phyloP scores from a whole-genome alignment of 148 eudicot species.

The Linanthus parryae region DNA sequence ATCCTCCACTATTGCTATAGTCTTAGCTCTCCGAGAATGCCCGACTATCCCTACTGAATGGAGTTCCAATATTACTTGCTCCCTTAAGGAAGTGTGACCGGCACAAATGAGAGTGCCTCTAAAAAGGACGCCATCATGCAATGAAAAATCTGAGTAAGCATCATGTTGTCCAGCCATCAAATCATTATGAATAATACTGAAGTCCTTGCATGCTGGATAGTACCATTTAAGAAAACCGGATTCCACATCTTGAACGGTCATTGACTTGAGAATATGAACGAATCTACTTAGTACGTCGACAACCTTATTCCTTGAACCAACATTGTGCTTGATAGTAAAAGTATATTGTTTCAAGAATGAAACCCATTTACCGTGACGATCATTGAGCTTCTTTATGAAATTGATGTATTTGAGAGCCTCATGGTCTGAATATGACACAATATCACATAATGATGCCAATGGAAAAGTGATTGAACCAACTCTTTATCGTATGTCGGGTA shows the following conservation, averaged over 20 bases:
- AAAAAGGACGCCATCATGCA: background rate
- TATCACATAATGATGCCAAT: constrained; percentile 6
- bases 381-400: background rate
- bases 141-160: background rate
- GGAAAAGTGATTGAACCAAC: background rate
- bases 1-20: background rate
- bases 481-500: background rate
- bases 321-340: constrained; percentile 3
- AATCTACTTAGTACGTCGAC: background rate
- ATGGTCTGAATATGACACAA: background rate
- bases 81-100: background rate
- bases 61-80: background rate
- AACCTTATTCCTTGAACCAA: background rate
- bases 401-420: constrained; percentile 4
- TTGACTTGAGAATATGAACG: background rate
- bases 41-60: background rate
- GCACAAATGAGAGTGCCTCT: background rate
- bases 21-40: background rate
- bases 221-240: background rate
- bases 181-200: background rate
- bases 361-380: background rate
- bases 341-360: background rate
- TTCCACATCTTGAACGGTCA: background rate
- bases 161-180: background rate
- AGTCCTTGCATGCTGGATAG: background rate